Evolutionary conservation across 371 early-diverging fungal genomes (phyloP), one percentile per base, ranked within the genome.

Genomic region (Nematocida sp.): DNA sequence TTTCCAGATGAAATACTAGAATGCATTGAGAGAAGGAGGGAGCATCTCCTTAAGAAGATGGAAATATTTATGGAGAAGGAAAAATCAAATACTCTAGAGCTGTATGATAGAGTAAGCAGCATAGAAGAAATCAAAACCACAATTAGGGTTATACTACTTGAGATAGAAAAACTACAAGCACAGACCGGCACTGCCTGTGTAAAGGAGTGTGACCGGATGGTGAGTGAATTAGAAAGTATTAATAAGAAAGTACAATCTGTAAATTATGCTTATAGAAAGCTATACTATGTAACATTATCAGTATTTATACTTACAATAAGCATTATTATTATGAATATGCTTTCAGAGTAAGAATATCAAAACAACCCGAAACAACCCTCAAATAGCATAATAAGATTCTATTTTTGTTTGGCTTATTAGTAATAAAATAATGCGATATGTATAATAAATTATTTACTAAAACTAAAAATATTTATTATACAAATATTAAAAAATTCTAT

Each of bases 1-100:
- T 64, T 73, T 50, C 66, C 73, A 46, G 73, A 73, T 23, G 73
- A 73, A 46, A 27, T 73, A 13, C 45, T 73, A 18, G 66, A 73
- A 3, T 7, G 20, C 4, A 73, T 73, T 44, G 64, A 64, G n/a
- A 40, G 20, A 18, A 33, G 66, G 50, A 62, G 73, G 33, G 54
- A 66, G 27, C 56, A 40, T 18, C 15, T 73, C 5, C 25, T 73
- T 27, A 9, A 47, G 20, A 47, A 73, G 9, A 73, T 73, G 23
- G 18, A 15, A 15, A 15, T 15, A 15, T 11, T 56, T 39, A 66
- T 54, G 23, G 40, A 9, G 23, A 27, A 25, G 50, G 25, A 67
- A 33, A 15, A n/a, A 25, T 23, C 42, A 25, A 39, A 33, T 6
- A 52, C 45, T 7, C 23, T 40, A 7, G 13, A 50, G 18, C 52